phyloP scores from a whole-genome alignment of 495 filamentous ascomycete species.

The Usnea hakonensis region DNA sequence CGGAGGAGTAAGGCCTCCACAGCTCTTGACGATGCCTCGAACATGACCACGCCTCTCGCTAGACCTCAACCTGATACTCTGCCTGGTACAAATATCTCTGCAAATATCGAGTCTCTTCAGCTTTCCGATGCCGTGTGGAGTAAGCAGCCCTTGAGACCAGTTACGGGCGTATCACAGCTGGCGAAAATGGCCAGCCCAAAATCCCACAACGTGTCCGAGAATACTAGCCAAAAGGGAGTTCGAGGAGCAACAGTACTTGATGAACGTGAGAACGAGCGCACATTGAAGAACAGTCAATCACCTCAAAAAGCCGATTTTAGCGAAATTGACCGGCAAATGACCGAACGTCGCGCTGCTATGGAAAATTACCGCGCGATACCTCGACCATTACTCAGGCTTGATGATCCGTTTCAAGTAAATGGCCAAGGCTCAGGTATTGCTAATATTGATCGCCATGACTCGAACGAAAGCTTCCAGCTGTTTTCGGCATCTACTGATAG shows the following conservation, averaged over 20 bases:
- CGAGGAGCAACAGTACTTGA: background rate
- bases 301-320: slow-evolving; percentile 27
- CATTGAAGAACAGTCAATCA: background rate
- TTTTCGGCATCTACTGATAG: slow-evolving; percentile 71
- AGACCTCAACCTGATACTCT: slow-evolving; percentile 53
- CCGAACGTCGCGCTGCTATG: slow-evolving; percentile 35
- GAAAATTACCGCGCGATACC: slow-evolving; percentile 39
- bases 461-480: slow-evolving; percentile 73
- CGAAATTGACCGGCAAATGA: slow-evolving; percentile 34
- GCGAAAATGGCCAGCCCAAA: slow-evolving; percentile 2
- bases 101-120: slow-evolving; percentile 36
- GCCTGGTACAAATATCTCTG: slow-evolving; percentile 28
- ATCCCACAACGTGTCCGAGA: background rate
- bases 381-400: slow-evolving; percentile 40
- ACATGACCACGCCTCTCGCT: slow-evolving; percentile 69
- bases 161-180: slow-evolving; percentile 1
- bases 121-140: slow-evolving; percentile 31
- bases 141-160: slow-evolving; percentile 1
- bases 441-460: slow-evolving; percentile 56
- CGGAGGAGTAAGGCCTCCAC: slow-evolving; percentile 24
- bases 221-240: background rate
- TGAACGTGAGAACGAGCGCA: background rate
- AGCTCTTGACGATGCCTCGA: slow-evolving; percentile 58
- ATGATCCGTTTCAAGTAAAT: slow-evolving; percentile 30
- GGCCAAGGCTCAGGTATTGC: slow-evolving; percentile 32